Evolutionary conservation across 495 filamentous ascomycete genomes (phyloP), one percentile per base, ranked within the genome.

Genomic region (Tetracladium setigerum): DNA sequence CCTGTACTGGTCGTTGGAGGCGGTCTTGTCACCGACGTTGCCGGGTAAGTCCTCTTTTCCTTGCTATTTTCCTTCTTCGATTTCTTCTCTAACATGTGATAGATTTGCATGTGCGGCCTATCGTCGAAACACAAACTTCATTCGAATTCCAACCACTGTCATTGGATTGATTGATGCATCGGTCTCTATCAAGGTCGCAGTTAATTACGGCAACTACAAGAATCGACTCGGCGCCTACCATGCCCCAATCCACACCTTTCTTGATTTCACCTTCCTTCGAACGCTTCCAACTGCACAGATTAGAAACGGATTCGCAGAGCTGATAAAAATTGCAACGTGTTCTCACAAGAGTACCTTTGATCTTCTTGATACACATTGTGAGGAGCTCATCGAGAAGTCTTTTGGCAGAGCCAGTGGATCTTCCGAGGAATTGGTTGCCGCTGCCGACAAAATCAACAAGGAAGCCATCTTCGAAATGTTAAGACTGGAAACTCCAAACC

Each of bases 281-380:
- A 79, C 73, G 3, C 60, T 84, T 2, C 77, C 80, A 0, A 68
- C 58, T 9, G 71, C 76, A 1, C 80, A 83, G 56, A 71, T 82
- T 47, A 68, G 80, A 33, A 83, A 84, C 50, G 78, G 79, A 1
- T 82, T 84, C 52, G 79, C 77, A 22, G 79, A 83, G 57, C 52
- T 83, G 41, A 79, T 84, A 67, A 83, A 84, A 61, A 82, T 83
- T 30, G 79, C 77, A 0, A 78, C 76, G 14, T 82, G 80, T 50
- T 73, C 79, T 9, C 75, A 83, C 47, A 54, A 76, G 5, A 50
- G 59, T 13, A 79, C 76, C 1, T 83, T 83, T 61, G 62, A 82
- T 32, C 60, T 81, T 12, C 60, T 82, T 8, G 79, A 83, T 48
- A 67, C 72, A 46, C 73, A 74, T 61, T 82, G 76, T 54, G 78